phyloP scores from a whole-genome alignment of 768 basidiomycete species.

The Pulveroboletus ravenelii region DNA sequence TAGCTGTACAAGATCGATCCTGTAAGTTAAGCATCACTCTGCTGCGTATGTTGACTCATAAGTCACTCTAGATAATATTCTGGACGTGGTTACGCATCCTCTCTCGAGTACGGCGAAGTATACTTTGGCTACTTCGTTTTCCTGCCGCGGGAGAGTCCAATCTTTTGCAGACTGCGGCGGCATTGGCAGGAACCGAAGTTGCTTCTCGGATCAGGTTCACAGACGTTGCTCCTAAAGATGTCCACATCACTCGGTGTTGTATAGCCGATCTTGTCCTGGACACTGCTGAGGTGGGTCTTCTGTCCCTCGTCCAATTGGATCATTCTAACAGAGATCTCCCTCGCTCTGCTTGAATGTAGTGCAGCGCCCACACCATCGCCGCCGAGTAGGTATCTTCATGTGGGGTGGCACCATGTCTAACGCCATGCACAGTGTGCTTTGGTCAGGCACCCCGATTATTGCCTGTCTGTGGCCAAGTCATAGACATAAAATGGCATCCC shows the following conservation, averaged over 20 bases:
- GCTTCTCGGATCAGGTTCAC: constrained; percentile 45
- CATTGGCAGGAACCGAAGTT: constrained; percentile 45
- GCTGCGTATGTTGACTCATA: not conserved
- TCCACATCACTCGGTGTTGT: constrained; percentile 41
- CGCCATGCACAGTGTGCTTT: constrained; percentile 37
- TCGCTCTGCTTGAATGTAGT: constrained; percentile 25
- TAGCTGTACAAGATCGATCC: constrained; percentile 47
- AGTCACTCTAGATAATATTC: constrained; percentile 35
- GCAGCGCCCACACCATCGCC: constrained; percentile 50
- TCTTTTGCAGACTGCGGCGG: constrained; percentile 36
- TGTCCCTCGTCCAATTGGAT: not conserved
- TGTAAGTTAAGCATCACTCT: constrained; percentile 16
- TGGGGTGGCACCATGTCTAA: constrained; percentile 1
- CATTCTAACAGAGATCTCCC: not conserved
- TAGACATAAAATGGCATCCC: constrained; percentile 45
- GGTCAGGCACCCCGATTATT: constrained; percentile 48
- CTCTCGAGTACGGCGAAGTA: constrained; percentile 38
- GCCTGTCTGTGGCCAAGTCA: constrained; percentile 43
- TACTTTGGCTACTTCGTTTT: constrained; percentile 52
- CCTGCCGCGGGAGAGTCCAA: constrained; percentile 44
- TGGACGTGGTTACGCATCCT: constrained; percentile 48
- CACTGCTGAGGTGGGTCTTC: constrained; percentile 41
- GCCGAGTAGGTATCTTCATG: constrained; percentile 36
- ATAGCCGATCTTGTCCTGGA: constrained; percentile 51
- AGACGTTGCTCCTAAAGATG: constrained; percentile 43